A percentile compares a stretch with the other conserved stretches of the same genome.
These are phyloP conservation scores for Chaetomidium leptoderma DNA, from an alignment of 495 filamentous ascomycete species.

Conservation along the genomic window DNA sequence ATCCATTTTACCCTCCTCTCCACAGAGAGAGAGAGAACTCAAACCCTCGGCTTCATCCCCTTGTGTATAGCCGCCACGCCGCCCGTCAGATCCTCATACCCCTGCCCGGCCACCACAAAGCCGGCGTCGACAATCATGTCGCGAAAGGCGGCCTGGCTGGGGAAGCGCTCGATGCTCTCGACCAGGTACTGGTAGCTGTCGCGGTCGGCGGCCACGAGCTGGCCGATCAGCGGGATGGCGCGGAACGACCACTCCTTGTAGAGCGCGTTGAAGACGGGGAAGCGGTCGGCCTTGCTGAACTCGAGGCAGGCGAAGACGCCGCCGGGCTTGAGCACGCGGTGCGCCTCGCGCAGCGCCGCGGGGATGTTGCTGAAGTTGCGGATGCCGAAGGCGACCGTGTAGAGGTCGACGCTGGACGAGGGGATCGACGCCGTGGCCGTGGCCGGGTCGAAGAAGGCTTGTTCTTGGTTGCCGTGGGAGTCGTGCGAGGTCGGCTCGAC, in stretches of 20 bases:
- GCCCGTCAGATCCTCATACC: constrained; percentile 82
- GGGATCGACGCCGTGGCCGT: constrained; percentile 50
- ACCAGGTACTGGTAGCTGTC: constrained; percentile 98
- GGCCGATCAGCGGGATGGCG: constrained; percentile 90
- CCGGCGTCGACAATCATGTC: constrained; percentile 86
- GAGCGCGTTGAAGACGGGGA: constrained; percentile 66
- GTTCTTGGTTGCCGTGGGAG: not conserved
- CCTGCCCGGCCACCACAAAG: constrained; percentile 74
- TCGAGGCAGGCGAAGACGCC: constrained; percentile 97
- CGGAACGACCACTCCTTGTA: constrained; percentile 97
- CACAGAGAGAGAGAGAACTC: not conserved
- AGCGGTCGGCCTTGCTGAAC: constrained; percentile 77
- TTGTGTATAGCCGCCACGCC: constrained; percentile 95
- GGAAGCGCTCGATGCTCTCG: constrained; percentile 94
- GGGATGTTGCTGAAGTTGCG: constrained; percentile 91
- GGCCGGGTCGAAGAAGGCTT: constrained; percentile 22
- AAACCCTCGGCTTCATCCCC: constrained; percentile 75
- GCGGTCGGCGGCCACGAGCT: constrained; percentile 88
- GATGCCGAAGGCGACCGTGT: constrained; percentile 97
- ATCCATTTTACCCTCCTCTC: not conserved
- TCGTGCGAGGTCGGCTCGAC: constrained; percentile 10
- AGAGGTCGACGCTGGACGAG: constrained; percentile 69
- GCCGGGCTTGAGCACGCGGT: constrained; percentile 85
- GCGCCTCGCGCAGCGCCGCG: constrained; percentile 71
- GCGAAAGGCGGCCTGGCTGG: constrained; percentile 74